These are phyloP conservation scores for Ceratocystis colombiana DNA, from an alignment of 2,329 filamentous ascomycete genomes.

Conservation along the genomic window DNA sequence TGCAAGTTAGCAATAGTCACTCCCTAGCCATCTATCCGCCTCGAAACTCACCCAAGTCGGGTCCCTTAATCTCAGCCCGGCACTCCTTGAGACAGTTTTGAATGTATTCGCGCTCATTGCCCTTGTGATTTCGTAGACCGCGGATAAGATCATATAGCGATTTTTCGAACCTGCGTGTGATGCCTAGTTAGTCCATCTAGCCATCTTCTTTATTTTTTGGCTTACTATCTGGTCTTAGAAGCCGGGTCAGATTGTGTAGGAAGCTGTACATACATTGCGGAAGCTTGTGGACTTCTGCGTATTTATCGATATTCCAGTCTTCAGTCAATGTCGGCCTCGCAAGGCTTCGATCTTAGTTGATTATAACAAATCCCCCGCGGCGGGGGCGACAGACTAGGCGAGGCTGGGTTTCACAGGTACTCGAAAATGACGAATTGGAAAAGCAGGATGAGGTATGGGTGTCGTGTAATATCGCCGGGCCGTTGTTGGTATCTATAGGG, in stretches of 20 bases:
- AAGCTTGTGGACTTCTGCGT: not conserved
- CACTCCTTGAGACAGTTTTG: conserved; percentile 92
- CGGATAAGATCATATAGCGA: conserved; percentile 97
- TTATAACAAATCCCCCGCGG: conserved; percentile 12
- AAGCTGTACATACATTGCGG: conserved; percentile 8
- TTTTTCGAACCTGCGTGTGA: conserved; percentile 81
- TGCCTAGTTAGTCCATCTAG: conserved; percentile 4
- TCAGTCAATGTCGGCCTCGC: not conserved
- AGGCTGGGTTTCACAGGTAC: conserved; percentile 1
- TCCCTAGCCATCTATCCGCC: too few relatives aligned
- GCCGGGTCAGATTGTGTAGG: conserved; percentile 28
- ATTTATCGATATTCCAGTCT: not conserved
- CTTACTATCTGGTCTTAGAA: conserved; percentile 21
- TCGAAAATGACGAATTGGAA: not conserved
- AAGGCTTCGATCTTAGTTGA: not conserved
- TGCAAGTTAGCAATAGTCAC: not conserved
- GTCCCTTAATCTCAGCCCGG: conserved; percentile 77
- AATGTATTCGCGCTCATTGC: conserved; percentile 89
- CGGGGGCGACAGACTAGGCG: not conserved
- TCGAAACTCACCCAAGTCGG: conserved; percentile 68
- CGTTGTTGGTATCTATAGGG: too few relatives aligned
- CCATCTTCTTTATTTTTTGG: not conserved
- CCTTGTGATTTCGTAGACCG: conserved; percentile 89
- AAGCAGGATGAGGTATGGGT: not conserved
- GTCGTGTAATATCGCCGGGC: not conserved